phyloP scores from a whole-genome alignment of 2,329 filamentous ascomycete species.

The Scolecobasidium constrictum region DNA sequence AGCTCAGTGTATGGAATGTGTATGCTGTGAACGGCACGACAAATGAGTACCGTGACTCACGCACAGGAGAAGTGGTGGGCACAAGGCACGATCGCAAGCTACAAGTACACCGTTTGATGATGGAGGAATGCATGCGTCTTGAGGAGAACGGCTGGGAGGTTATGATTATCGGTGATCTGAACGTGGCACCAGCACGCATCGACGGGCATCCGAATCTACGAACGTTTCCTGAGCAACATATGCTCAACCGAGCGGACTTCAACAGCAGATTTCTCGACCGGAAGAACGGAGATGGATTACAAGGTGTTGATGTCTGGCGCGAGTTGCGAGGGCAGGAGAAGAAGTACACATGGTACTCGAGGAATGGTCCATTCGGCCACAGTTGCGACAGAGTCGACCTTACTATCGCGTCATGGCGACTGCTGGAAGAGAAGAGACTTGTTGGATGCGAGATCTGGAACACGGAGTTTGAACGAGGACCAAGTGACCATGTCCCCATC shows the following conservation, averaged over 20 bases:
- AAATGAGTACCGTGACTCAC: slow-evolving; percentile 33
- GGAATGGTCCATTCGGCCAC: slow-evolving; percentile 32
- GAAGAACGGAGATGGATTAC: slow-evolving; percentile 15
- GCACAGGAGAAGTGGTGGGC: slow-evolving; percentile 29
- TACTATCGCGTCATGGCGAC: slow-evolving; percentile 31
- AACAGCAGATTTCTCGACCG: slow-evolving; percentile 34
- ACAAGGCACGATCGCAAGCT: slow-evolving; percentile 43
- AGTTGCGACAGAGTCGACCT: slow-evolving; percentile 46
- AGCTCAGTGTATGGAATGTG: slow-evolving; percentile 39
- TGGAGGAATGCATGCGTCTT: slow-evolving; percentile 31
- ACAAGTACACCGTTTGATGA: slow-evolving; percentile 34
- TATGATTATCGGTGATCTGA: slow-evolving; percentile 42
- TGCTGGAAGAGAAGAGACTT: slow-evolving; percentile 28
- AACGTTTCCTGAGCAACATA: slow-evolving; percentile 35
- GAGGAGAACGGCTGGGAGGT: slow-evolving; percentile 32
- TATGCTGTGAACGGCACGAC: slow-evolving; percentile 45
- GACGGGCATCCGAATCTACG: slow-evolving; percentile 39
- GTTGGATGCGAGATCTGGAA: slow-evolving; percentile 30
- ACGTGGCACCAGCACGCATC: slow-evolving; percentile 32
- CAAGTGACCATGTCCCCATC: slow-evolving; percentile 44
- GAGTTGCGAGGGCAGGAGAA: slow-evolving; percentile 28
- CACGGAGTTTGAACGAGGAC: slow-evolving; percentile 33
- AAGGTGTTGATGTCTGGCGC: slow-evolving; percentile 39
- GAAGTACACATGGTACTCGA: slow-evolving; percentile 40
- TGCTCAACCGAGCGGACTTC: slow-evolving; percentile 41